Evolutionary conservation across 2,329 filamentous ascomycete species (phyloP).

Genomic region (Ophiocordyceps camponoti-leonardi): DNA sequence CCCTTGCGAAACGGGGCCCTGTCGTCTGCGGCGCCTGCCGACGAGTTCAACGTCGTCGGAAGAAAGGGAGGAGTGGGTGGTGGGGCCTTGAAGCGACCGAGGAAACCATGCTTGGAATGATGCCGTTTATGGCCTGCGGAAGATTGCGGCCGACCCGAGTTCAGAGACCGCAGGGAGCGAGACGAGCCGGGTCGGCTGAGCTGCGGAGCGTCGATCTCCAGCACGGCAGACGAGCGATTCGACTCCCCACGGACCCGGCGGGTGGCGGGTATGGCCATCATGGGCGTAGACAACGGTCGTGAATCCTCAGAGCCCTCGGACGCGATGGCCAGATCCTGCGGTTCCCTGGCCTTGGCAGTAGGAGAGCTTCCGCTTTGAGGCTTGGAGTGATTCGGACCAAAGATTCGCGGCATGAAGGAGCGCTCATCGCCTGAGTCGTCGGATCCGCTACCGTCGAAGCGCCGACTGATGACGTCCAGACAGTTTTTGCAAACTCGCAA

Average conservation of each 20-base stretch:
- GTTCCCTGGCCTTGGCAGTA: constrained; percentile 17
- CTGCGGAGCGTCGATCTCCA: constrained; percentile 77
- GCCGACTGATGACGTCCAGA: constrained; percentile 75
- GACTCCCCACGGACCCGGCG: constrained; percentile 55
- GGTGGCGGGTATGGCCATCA: constrained; percentile 55
- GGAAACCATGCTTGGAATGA: constrained; percentile 72
- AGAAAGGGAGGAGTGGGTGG: constrained; percentile 15
- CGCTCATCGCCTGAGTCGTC: constrained; percentile 75
- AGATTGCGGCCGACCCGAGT: constrained; percentile 55
- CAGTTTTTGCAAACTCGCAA: constrained; percentile 88
- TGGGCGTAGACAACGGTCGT: constrained; percentile 44
- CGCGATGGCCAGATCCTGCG: constrained; percentile 19
- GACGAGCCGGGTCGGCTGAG: constrained; percentile 87
- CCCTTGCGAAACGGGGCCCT: constrained; percentile 74
- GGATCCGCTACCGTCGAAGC: constrained; percentile 72
- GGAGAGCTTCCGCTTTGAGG: constrained; percentile 13
- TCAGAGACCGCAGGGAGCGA: constrained; percentile 63
- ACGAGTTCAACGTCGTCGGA: not conserved
- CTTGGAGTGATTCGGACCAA: constrained; percentile 35
- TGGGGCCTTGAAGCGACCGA: constrained; percentile 52
- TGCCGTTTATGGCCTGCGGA: constrained; percentile 62
- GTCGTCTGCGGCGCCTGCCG: constrained; percentile 42
- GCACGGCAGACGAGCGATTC: constrained; percentile 69
- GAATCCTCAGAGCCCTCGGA: constrained; percentile 26
- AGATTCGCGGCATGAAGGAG: constrained; percentile 47